These are phyloP conservation scores for Leishmania tropica DNA, from an alignment of 208 protist species.

Conservation along the genomic window DNA sequence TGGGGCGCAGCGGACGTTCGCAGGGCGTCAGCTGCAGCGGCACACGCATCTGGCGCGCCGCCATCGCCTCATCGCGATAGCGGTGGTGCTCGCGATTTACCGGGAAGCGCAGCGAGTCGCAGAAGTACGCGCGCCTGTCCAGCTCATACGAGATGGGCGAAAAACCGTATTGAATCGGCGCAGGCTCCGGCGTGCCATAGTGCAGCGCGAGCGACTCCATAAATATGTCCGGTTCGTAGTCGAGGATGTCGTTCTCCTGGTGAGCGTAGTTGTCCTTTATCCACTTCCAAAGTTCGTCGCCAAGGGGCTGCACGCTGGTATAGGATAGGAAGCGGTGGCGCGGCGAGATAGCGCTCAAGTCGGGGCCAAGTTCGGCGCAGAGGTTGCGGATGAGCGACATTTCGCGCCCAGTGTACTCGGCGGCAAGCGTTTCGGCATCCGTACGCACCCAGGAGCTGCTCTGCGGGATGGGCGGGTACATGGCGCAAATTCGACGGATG, in stretches of 20 bases:
- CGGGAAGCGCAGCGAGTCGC: conserved; percentile 45
- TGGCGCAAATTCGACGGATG: conserved; percentile 38
- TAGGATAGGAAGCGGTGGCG: conserved; percentile 52
- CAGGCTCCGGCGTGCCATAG: conserved; percentile 46
- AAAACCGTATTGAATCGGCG: conserved; percentile 42
- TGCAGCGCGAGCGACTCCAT: conserved; percentile 46
- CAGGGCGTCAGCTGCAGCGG: conserved; percentile 66
- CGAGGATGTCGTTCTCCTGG: conserved; percentile 47
- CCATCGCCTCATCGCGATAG: conserved; percentile 38
- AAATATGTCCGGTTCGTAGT: conserved; percentile 63
- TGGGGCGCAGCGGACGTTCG: conserved; percentile 59
- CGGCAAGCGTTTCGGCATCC: conserved; percentile 33
- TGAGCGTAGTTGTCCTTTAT: conserved; percentile 29
- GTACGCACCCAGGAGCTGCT: conserved; percentile 26
- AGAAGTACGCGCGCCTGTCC: conserved; percentile 51
- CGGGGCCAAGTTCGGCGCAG: conserved; percentile 60
- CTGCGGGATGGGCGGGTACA: conserved; percentile 30
- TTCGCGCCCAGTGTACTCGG: conserved; percentile 38
- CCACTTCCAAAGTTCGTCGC: conserved; percentile 40
- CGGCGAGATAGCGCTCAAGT: conserved; percentile 52
- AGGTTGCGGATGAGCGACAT: conserved; percentile 64
- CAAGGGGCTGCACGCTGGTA: conserved; percentile 46
- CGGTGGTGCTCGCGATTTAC: conserved; percentile 29
- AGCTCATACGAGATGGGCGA: conserved; percentile 31
- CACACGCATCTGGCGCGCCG: conserved; percentile 37